These are phyloP conservation scores for Helenozyma rhizophorensis DNA, from an alignment of 805 yeast species.

Conservation along the genomic window DNA sequence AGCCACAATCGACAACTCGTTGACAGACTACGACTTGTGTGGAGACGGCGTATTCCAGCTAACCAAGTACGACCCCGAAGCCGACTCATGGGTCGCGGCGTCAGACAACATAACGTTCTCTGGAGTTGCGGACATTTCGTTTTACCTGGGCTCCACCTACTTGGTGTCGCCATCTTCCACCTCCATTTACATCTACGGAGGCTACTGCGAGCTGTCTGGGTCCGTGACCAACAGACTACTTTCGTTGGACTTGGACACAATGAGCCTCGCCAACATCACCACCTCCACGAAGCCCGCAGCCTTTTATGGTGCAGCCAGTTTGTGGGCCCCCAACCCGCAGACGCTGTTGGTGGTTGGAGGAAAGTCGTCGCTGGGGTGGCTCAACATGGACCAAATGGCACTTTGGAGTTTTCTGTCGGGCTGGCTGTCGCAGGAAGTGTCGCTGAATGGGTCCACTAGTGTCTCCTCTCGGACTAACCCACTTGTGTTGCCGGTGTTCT, in stretches of 20 bases:
- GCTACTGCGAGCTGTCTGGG: constrained; percentile 25
- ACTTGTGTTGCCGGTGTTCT: constrained; percentile 52
- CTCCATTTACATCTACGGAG: constrained; percentile 54
- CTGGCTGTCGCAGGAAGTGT: constrained; percentile 55
- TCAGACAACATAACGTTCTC: constrained; percentile 16
- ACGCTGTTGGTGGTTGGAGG: constrained; percentile 65
- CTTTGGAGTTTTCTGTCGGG: constrained; percentile 62
- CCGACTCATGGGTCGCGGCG: constrained; percentile 19
- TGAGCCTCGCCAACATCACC: constrained; percentile 33
- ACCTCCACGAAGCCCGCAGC: constrained; percentile 53
- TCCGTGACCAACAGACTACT: constrained; percentile 40
- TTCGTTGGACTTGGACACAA: constrained; percentile 35
- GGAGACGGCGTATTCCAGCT: constrained; percentile 25
- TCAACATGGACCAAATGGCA: constrained; percentile 68
- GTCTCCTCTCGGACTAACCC: constrained; percentile 54
- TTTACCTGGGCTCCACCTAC: constrained; percentile 35
- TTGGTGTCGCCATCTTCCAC: constrained; percentile 35
- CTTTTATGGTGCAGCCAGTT: constrained; percentile 48
- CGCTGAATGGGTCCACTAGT: constrained; percentile 11
- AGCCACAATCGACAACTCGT: constrained; percentile 4
- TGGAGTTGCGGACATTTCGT: constrained; percentile 24
- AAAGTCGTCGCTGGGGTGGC: constrained; percentile 57
- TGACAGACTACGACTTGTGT: constrained; percentile 16
- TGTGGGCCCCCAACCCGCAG: constrained; percentile 42
- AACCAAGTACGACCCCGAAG: constrained; percentile 14